Evolutionary conservation across 345 rosid species (phyloP).

Genomic region (Limnanthes douglasii): DNA sequence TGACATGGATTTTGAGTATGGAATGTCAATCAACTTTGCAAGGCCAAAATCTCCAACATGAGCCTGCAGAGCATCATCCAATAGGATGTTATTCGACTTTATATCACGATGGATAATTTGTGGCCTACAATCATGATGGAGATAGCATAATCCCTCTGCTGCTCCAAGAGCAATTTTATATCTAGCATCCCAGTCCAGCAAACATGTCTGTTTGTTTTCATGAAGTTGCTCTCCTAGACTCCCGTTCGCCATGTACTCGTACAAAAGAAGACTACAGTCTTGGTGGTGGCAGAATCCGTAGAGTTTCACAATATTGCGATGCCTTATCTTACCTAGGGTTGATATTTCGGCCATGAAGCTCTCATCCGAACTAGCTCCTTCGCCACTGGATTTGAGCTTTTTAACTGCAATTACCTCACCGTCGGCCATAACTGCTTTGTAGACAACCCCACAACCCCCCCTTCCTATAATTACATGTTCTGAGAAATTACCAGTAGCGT

Average conservation of each 20-base stretch:
- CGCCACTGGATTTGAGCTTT: constrained; percentile 44
- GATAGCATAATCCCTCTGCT: constrained; percentile 70
- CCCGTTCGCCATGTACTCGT: constrained; percentile 67
- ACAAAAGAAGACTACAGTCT: constrained; percentile 57
- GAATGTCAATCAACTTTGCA: constrained; percentile 62
- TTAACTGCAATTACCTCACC: constrained; percentile 64
- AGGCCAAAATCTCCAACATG: constrained; percentile 87
- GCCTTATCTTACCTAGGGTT: constrained; percentile 76
- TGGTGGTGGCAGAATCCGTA: constrained; percentile 63
- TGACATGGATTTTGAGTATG: constrained; percentile 71
- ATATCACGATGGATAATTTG: constrained; percentile 70
- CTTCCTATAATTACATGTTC: constrained; percentile 44
- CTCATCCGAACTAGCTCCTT: constrained; percentile 44
- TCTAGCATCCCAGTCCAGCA: constrained; percentile 48
- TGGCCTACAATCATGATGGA: constrained; percentile 74
- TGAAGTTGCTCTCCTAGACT: constrained; percentile 74
- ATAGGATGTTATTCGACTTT: constrained; percentile 64
- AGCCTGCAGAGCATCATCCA: constrained; percentile 58
- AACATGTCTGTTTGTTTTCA: constrained; percentile 15
- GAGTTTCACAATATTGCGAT: constrained; percentile 71
- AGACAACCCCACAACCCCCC: constrained; percentile 76
- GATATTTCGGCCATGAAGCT: constrained; percentile 68
- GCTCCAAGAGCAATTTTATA: constrained; percentile 64
- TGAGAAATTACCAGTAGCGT: constrained; percentile 55
- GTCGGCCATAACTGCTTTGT: constrained; percentile 45